Base-by-base conservation (phyloP, 164 flowering plant species). In the Umbilicus rupestris region DNA sequence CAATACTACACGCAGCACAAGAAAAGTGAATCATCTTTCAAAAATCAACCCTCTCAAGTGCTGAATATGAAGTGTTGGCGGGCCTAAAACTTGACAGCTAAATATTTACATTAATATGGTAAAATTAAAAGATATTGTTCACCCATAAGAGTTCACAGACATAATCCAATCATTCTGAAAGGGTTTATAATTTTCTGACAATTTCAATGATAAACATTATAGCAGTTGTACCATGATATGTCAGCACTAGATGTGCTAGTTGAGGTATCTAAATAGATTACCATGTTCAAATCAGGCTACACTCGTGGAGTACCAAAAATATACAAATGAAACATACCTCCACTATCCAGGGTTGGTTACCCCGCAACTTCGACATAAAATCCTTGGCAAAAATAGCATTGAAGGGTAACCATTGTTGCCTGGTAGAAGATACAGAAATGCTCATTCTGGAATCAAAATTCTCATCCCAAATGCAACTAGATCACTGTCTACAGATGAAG, bases 271-370 rank as follows among this genome's bases (percentile, higher is more conserved):
- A 5, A n/a, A 9, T 41, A 41, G 44, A 41, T 41, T 9, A 9
- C 10, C 44, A 41, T 9, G 44, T 41, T 35, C 44, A 41, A 28
- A 28, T 28, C 31, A 28, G 30, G 31, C 31, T 52, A 52, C 59
- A 9, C 5, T 24, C 31, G 16, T n/a, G n/a, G 28, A 52, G 16
- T 52, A 11, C 15, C n/a, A n/a, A n/a, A n/a, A n/a, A n/a, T n/a
- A 6, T 39, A 16, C 33, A 30, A 6, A 55, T 10, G 19, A 59
- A 58, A 20, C 47, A 66, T 74, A 93, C 98, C 92, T 84, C 96
- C 73, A 94, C 65, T 60, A 94, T 72, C 79, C 69, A 78, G 57
- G 88, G 76, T 70, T 75, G 75, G 57, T 66, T 46, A 67, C 58
- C 69, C 55, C 73, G 75, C 52, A 86, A 71, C 33, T 73, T 63